phyloP scores from a whole-genome alignment of 129 eudicot species.

The Oenanthe sinensis region DNA sequence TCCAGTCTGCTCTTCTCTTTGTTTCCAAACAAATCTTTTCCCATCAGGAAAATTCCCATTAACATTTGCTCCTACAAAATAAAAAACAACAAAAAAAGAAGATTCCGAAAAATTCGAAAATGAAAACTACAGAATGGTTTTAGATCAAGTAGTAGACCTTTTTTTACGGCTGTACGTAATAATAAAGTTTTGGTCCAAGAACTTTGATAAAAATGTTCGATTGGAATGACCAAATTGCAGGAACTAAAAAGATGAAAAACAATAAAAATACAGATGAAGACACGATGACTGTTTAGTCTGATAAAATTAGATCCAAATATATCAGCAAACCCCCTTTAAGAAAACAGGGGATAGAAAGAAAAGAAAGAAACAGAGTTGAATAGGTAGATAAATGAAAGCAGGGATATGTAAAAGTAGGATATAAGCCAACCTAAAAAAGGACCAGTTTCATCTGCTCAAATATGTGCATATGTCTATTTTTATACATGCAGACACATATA shows the following conservation, averaged over 20 bases:
- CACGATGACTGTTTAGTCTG: not conserved
- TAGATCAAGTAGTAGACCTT: too few relatives aligned
- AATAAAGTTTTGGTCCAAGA: not conserved
- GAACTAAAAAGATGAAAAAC: not conserved
- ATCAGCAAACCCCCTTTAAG: not conserved
- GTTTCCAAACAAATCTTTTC: conserved; percentile 5
- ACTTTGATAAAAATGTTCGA: conserved; percentile 2
- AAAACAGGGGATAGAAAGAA: conserved; percentile 4
- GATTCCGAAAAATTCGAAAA: not conserved
- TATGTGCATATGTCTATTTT: not conserved
- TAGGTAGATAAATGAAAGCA: not conserved
- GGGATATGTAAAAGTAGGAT: not conserved
- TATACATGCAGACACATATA: not conserved
- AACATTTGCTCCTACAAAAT: not conserved
- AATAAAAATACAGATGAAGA: not conserved
- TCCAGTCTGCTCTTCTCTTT: conserved; percentile 5
- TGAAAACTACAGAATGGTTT: not conserved
- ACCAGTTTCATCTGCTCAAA: conserved; percentile 3
- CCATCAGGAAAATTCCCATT: conserved; percentile 8
- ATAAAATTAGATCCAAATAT: not conserved
- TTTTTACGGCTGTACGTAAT: too few relatives aligned
- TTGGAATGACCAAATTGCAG: not conserved
- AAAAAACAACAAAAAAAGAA: too few relatives aligned
- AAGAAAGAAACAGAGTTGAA: not conserved
- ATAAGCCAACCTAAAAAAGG: not conserved